Conservation (phyloP, 1,139 yeast genomes). For the Yamadazyma songkhlaensis region DNA sequence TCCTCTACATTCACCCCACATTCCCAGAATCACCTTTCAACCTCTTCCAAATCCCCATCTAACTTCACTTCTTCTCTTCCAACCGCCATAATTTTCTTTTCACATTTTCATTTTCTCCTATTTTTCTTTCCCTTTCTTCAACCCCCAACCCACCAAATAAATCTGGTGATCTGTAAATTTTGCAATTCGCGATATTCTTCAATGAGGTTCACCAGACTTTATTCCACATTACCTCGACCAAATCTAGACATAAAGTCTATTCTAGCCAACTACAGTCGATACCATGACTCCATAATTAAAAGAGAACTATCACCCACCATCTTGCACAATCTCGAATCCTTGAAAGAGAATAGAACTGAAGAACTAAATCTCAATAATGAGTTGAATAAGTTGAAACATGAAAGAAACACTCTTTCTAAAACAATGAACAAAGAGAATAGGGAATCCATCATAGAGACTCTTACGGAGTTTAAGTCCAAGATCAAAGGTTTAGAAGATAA, state of each 20-base stretch:
- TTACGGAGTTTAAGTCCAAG: slow-evolving; percentile 33
- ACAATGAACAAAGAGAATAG: slow-evolving; percentile 16
- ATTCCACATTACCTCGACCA: slow-evolving; percentile 15
- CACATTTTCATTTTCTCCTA: no score
- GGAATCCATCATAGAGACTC: slow-evolving; percentile 22
- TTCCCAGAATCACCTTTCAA: no score
- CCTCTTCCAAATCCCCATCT: no score
- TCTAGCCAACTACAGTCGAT: slow-evolving; percentile 32
- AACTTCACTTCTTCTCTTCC: no score
- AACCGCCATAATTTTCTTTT: no score
- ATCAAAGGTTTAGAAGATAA: slow-evolving; percentile 35
- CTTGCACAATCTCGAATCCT: slow-evolving; percentile 29
- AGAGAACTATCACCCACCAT: slow-evolving; percentile 36
- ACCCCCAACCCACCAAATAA: no score
- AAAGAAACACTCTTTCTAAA: slow-evolving; percentile 28
- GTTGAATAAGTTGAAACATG: slow-evolving; percentile 27
- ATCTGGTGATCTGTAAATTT: not conserved
- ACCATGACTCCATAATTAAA: slow-evolving; percentile 44
- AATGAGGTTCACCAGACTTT: slow-evolving; percentile 5
- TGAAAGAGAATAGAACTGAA: slow-evolving; percentile 23
- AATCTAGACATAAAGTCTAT: slow-evolving; percentile 46
- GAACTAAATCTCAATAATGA: slow-evolving; percentile 21
- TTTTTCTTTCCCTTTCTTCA: no score
- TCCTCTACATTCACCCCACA: no score
- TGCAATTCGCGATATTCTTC: not conserved